Evolutionary conservation across 1,284 basidiomycete genomes (phyloP), one percentile per base, ranked within the genome.

Genomic region (Fomitopsis pinicola): DNA sequence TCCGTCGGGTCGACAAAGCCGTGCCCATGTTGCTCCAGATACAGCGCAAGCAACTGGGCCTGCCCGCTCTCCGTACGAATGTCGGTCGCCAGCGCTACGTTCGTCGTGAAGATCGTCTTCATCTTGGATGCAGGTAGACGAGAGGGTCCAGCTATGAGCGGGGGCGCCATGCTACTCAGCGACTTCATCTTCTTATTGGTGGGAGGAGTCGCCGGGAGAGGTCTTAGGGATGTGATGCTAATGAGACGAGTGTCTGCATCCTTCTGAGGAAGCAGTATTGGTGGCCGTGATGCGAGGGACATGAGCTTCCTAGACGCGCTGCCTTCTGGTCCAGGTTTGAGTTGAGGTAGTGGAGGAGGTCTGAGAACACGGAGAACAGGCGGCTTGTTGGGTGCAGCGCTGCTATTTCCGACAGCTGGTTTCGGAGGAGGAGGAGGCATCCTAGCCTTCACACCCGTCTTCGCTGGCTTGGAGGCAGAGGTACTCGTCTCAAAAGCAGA

Each of bases 101-200:
- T 66, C 0, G 81, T 81, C 30, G 74, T 77, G 0, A 76, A 74
- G 40, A 84, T 77, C 4, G 80, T 75, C 63, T 77, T 80, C 63
- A 80, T 36, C 26, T 64, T 60, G 33, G 42, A 59, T 7, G 57
- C 55, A 33, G 63, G 59, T 1, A 44, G 38, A n/a, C 59, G 52
- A 6, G 60, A 60, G 15, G 62, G 59, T 0, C 62, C 63, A 8
- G 48, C 44, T 1, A 54, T 44, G 15, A 63, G 62, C 9, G 64
- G 63, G 14, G 68, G 64, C 17, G 36, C 54, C 9, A 56, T 22
- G 9, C 26, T 48, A 7, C 12, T 53, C 15, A 58, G 55, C 19
- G 42, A 26, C 17, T 33, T 22, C 2, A 30, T 9, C n/a, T 62
- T 59, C 48, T 46, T 45, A n/a, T n/a, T 9, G 19, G 22, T 7